These are phyloP conservation scores for Crithidia mellificae DNA, from an alignment of 208 protist species.

Conservation along the genomic window DNA sequence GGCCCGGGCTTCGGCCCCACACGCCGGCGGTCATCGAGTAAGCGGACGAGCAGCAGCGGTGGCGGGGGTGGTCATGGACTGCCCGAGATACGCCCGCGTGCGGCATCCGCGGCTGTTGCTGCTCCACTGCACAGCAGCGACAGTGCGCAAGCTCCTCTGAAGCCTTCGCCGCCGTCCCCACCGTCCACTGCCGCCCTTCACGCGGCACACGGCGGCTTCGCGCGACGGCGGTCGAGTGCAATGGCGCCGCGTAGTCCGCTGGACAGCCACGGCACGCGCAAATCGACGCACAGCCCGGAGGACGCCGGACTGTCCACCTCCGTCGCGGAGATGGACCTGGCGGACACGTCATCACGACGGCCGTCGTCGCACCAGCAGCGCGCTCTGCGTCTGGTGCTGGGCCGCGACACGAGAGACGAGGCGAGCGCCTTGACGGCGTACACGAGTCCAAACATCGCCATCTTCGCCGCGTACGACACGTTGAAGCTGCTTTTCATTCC, in stretches of 20 bases:
- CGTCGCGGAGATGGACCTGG: too few species aligned
- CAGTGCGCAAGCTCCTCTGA: background rate
- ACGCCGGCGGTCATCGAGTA: conserved; percentile 9
- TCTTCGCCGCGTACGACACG: conserved; percentile 22
- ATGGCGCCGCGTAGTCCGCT: background rate
- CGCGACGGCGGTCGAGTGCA: conserved; percentile 4
- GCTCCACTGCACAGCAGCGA: background rate
- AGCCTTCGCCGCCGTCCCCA: background rate
- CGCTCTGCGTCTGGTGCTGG: background rate
- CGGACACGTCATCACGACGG: conserved; percentile 5
- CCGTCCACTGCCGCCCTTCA: too few species aligned
- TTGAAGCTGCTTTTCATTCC: conserved; percentile 37
- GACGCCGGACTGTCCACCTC: conserved; percentile 16
- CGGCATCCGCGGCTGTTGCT: background rate
- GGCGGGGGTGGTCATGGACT: background rate
- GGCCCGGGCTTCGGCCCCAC: background rate
- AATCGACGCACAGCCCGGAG: too few species aligned
- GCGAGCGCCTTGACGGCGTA: background rate
- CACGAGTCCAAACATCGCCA: background rate
- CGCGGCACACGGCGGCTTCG: background rate
- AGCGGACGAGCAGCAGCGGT: too few species aligned
- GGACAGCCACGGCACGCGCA: too few species aligned
- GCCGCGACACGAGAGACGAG: conserved; percentile 10
- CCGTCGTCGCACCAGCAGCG: background rate
- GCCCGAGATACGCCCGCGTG: background rate